Evolutionary conservation across 495 filamentous ascomycete genomes (phyloP).

Genomic region (Aspergillus asperescens): DNA sequence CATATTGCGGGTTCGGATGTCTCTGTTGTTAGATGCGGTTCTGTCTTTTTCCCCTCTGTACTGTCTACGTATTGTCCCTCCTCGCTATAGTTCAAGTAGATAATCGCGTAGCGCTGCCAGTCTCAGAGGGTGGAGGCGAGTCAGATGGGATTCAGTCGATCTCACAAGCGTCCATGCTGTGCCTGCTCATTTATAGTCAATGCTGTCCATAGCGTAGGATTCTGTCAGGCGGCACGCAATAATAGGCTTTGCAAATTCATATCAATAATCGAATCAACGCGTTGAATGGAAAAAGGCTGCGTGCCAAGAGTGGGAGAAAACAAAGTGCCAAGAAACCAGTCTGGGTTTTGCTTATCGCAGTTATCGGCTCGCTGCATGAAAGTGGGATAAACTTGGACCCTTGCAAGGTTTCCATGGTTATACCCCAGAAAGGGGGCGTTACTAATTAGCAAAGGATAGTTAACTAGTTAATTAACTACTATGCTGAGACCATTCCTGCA

Average conservation of each 20-base stretch:
- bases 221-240: neutral
- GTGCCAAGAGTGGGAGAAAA: conserved; percentile 15
- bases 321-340: conserved; percentile 15
- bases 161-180: neutral
- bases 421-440: too few species aligned
- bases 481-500: too few species aligned
- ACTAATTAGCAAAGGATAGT: too few species aligned
- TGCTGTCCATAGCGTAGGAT: neutral
- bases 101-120: neutral
- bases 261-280: neutral
- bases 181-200: neutral
- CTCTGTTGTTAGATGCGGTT: neutral
- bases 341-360: neutral
- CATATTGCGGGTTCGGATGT: conserved; percentile 8
- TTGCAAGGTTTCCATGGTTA: too few species aligned
- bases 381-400: neutral
- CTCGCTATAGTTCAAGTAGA: neutral
- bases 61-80: neutral
- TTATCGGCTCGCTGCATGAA: neutral
- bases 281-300: neutral
- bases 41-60: neutral
- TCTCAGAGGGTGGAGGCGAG: conserved; percentile 4
- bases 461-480: too few species aligned
- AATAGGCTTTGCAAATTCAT: neutral
- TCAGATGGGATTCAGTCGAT: neutral